Conservation (phyloP, 352 stramenopile genomes). For the Salisapilia sapeloensis region DNA sequence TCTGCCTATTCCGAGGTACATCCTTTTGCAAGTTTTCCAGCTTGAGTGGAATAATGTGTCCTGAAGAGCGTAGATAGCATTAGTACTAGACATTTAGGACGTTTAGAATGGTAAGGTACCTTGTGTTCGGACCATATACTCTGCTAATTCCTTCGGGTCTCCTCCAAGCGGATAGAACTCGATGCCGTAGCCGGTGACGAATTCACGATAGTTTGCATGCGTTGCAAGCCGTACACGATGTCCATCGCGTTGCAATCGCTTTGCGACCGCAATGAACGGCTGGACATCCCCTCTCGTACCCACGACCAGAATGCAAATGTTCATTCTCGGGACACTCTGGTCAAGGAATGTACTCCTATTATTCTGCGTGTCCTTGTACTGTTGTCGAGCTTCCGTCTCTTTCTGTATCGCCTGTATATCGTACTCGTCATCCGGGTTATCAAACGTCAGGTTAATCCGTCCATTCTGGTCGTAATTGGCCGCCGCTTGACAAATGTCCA, state of each 20-base stretch:
- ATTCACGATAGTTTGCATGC: constrained; percentile 76
- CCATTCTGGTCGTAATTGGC: constrained; percentile 23
- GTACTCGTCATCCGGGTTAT: constrained; percentile 21
- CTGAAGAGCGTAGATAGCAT: too few relatives aligned
- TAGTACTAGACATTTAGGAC: too few relatives aligned
- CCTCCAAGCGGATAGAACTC: constrained; percentile 69
- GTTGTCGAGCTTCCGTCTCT: constrained; percentile 7
- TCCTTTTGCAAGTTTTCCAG: too few relatives aligned
- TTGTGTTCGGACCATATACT: constrained; percentile 87
- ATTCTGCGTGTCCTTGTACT: not conserved
- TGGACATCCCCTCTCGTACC: constrained; percentile 77
- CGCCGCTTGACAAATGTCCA: constrained; percentile 23
- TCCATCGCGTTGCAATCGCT: constrained; percentile 60
- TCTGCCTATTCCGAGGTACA: constrained; percentile 73
- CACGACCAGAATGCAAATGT: constrained; percentile 84
- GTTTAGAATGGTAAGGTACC: too few relatives aligned
- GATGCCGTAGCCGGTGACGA: constrained; percentile 51
- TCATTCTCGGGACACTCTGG: constrained; percentile 25
- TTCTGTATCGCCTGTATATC: constrained; percentile 17
- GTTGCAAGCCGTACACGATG: constrained; percentile 86
- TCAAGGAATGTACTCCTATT: constrained; percentile 6
- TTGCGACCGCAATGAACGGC: constrained; percentile 76
- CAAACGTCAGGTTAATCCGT: constrained; percentile 31
- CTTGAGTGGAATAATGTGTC: constrained; percentile 54
- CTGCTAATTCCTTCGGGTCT: constrained; percentile 55